Evolutionary conservation across 306 rosid species (phyloP), one percentile per base, ranked within the genome.

Genomic region (Gastrolobium bilobum): DNA sequence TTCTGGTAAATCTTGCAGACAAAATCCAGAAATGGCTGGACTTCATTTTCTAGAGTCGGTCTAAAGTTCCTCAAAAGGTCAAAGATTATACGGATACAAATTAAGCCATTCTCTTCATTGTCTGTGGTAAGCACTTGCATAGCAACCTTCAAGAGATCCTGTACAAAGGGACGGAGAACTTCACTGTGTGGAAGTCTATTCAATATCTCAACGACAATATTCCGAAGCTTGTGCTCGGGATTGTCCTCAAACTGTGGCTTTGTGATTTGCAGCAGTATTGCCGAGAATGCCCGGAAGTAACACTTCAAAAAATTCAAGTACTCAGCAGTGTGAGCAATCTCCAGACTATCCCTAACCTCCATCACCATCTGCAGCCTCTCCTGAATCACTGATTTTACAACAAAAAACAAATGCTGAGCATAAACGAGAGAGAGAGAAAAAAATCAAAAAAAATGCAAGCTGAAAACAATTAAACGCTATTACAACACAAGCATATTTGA

Each of bases 271-370:
- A 89, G 66, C 31, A 96, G 93, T 54, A 96, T 87, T 33, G 81
- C 69, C 0, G 98, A 91, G 65, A 96, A 96, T 3, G 98, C 94
- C 30, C 92, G 79, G 50, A 96, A 96, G 86, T 91, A 96, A 82
- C 98, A 96, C 83, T 86, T 96, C 2, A 96, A 87, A 81, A 96
- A 96, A 84, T 96, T 96, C 89, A 93, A 87, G 81, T 93, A 96
- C 88, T 96, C 99, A 0, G 99, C 96, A 2, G 99, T 96, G 82
- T 96, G 99, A 13, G 97, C 97, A 66, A 96, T 91, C 89, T 96
- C 99, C 20, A 96, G 96, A 75, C 99, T 93, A 82, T 93, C 99
- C 83, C 99, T 86, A 63, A 96, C 98, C 77, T 96, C 99, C 98
- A 90, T 91, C 48, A 91, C 98, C 98, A 96, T 91, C 86, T 87